A percentile compares a stretch with the other conserved stretches of the same genome.
Conservation (phyloP, 768 basidiomycete species). For the Inosperma sp. region DNA sequence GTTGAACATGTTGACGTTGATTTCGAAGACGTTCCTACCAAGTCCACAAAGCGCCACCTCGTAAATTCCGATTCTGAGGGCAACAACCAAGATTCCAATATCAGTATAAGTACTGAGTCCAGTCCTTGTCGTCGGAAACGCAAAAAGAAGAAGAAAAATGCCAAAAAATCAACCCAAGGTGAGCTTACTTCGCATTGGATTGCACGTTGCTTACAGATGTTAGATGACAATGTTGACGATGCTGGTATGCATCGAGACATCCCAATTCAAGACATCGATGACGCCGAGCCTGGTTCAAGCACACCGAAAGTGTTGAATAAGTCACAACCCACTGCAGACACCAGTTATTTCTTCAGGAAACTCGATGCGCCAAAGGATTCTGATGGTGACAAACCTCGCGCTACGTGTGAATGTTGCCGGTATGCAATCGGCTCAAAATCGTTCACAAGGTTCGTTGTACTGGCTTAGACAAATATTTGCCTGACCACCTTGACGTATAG, state of each 20-base stretch:
- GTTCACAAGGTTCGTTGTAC: slow-evolving; percentile 1
- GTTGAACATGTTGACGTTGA: too few relatives aligned
- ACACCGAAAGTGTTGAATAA: background rate
- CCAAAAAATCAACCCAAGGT: too few relatives aligned
- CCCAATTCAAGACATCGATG: background rate
- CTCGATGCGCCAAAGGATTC: background rate
- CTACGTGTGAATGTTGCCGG: background rate
- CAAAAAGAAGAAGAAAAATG: too few relatives aligned
- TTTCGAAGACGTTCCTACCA: too few relatives aligned
- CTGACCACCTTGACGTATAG: background rate
- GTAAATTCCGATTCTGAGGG: too few relatives aligned
- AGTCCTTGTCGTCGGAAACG: too few relatives aligned
- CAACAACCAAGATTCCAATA: too few relatives aligned
- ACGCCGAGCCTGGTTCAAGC: too few relatives aligned
- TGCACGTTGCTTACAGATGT: background rate
- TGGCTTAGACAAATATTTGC: background rate
- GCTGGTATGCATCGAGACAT: background rate
- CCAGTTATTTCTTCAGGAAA: slow-evolving; percentile 6
- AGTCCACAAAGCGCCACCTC: background rate
- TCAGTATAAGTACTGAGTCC: too few relatives aligned
- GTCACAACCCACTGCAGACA: background rate
- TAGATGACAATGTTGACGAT: background rate
- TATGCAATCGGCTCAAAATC: slow-evolving; percentile 2
- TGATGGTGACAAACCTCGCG: slow-evolving; percentile 1
- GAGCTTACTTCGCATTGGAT: background rate